Percentiles rank a stretch among this genome's conserved stretches.
phyloP scores from a whole-genome alignment of 1,139 yeast species.

The Hansenula sp. region DNA sequence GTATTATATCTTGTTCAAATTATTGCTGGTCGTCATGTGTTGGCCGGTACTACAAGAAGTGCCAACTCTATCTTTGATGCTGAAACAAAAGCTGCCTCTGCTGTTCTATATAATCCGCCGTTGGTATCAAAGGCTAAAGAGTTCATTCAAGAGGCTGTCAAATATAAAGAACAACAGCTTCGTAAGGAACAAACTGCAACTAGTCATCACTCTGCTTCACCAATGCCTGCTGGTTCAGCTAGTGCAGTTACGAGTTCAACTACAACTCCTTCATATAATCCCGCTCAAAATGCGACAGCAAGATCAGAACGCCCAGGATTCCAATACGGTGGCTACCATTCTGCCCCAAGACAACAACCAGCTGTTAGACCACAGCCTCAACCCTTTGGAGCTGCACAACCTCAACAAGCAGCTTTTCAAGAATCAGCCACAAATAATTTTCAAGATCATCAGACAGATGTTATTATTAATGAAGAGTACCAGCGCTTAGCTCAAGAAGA shows the following conservation, averaged over 20 bases:
- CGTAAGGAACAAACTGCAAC: background rate
- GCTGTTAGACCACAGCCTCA: background rate
- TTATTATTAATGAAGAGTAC: background rate
- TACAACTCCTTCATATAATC: background rate
- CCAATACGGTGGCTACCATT: too few relatives aligned
- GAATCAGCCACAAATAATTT: background rate
- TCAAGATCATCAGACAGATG: background rate
- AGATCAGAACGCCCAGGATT: too few relatives aligned
- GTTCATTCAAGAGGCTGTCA: background rate
- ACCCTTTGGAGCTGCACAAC: background rate
- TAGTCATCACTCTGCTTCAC: background rate
- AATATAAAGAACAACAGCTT: background rate
- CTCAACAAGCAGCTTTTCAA: background rate
- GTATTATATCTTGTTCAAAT: too few relatives aligned
- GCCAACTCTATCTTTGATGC: slow-evolving; percentile 9
- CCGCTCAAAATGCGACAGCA: too few relatives aligned
- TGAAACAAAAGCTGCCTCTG: slow-evolving; percentile 7
- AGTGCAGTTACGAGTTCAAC: background rate
- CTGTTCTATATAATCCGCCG: slow-evolving; percentile 1
- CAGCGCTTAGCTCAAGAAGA: background rate
- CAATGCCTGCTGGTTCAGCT: background rate
- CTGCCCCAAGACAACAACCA: too few relatives aligned
- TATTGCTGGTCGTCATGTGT: background rate
- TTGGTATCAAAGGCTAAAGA: slow-evolving; percentile 1
- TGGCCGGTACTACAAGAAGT: slow-evolving; percentile 9